A percentile compares a stretch with the other conserved stretches of the same genome.
Conservation (phyloP, 768 basidiomycete genomes). For the Termitomyces sp. region DNA sequence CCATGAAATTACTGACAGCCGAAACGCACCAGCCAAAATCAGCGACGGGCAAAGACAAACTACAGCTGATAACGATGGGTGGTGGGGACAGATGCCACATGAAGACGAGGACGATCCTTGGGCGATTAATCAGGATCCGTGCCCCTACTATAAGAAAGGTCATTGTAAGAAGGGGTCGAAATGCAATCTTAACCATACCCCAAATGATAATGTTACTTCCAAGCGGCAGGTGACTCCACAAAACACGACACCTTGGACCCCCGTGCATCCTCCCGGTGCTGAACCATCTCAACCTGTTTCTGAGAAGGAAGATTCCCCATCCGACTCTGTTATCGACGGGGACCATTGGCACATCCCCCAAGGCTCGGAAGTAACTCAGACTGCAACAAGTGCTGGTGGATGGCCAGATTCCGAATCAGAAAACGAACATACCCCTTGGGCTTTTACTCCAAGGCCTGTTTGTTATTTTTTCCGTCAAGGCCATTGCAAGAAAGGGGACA, state of each 20-base stretch:
- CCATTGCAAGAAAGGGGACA: neutral
- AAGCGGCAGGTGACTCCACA: neutral
- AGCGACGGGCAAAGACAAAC: neutral
- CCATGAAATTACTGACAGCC: neutral
- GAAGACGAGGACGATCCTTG: neutral
- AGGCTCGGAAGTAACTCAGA: neutral
- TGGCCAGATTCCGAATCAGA: conserved; percentile 6
- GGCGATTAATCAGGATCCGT: neutral
- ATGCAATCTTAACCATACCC: conserved; percentile 3
- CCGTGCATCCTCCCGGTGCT: neutral
- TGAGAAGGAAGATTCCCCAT: neutral
- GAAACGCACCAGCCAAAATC: neutral
- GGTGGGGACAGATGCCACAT: neutral
- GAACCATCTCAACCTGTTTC: neutral
- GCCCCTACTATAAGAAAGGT: conserved; percentile 3
- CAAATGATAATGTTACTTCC: neutral
- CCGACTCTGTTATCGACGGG: neutral
- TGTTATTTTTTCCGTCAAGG: neutral
- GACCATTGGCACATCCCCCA: neutral
- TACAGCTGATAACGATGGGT: neutral
- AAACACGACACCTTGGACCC: neutral
- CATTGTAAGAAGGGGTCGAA: conserved; percentile 7
- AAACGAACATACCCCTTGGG: conserved; percentile 5
- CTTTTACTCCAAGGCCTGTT: neutral
- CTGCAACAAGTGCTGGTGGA: neutral